Conservation (phyloP, 352 stramenopile genomes). For the Phytophthora agathidicida region DNA sequence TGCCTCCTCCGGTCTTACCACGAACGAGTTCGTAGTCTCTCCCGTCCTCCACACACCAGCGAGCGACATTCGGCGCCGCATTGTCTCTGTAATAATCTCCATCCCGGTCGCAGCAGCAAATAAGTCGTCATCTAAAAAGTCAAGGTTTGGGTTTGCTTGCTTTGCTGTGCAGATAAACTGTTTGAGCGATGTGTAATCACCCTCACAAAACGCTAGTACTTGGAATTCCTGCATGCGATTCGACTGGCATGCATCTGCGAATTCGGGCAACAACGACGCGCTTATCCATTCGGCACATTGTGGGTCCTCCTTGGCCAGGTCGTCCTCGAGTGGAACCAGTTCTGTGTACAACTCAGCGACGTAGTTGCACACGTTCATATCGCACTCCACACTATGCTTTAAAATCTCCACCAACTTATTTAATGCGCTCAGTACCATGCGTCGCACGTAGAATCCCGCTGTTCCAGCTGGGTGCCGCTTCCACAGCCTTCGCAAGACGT, state of each 20-base stretch:
- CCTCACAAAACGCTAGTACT: slow-evolving; percentile 64
- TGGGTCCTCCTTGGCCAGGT: slow-evolving; percentile 54
- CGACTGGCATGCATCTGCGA: slow-evolving; percentile 69
- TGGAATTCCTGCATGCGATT: slow-evolving; percentile 68
- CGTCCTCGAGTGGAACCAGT: slow-evolving; percentile 66
- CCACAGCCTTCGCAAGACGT: slow-evolving; percentile 55
- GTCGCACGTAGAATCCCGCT: slow-evolving; percentile 58
- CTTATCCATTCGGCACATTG: slow-evolving; percentile 79
- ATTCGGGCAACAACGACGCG: slow-evolving; percentile 67
- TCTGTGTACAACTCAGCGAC: slow-evolving; percentile 68
- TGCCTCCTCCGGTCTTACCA: slow-evolving; percentile 56
- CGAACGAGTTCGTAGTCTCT: slow-evolving; percentile 64
- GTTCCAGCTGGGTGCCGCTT: slow-evolving; percentile 26
- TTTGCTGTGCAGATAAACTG: slow-evolving; percentile 76
- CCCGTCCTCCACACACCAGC: slow-evolving; percentile 71
- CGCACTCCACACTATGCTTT: slow-evolving; percentile 72
- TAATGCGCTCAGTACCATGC: slow-evolving; percentile 77
- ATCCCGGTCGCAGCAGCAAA: slow-evolving; percentile 71
- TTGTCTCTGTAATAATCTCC: slow-evolving; percentile 79
- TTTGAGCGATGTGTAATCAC: slow-evolving; percentile 72
- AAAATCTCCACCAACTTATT: slow-evolving; percentile 80
- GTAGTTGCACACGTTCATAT: slow-evolving; percentile 65
- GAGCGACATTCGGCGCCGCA: slow-evolving; percentile 75
- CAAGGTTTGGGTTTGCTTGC: slow-evolving; percentile 57
- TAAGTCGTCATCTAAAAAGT: slow-evolving; percentile 79